Percentiles rank a stretch among this genome's conserved stretches.
Conservation (phyloP, 345 rosid species). For the Hypericum perforatum region DNA sequence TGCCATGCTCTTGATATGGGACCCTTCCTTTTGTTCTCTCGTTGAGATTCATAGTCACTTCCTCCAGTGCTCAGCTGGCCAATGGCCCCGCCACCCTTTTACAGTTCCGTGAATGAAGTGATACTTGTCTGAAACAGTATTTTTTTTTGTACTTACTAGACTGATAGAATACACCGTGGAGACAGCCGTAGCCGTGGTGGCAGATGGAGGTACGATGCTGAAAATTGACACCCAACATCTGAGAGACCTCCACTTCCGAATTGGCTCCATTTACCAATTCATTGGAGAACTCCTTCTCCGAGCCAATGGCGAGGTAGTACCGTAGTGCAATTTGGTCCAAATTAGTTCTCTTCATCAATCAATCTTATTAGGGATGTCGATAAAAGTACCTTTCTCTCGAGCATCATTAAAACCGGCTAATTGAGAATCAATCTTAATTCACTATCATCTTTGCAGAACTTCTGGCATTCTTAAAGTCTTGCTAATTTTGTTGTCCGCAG, state of each 20-base stretch:
- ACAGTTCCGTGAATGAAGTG: too few species aligned
- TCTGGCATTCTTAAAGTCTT: neutral
- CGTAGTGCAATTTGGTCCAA: neutral
- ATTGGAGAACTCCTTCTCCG: slow-evolving; percentile 74
- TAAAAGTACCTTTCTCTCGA: neutral
- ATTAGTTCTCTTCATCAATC: slow-evolving; percentile 1
- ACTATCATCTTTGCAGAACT: too few species aligned
- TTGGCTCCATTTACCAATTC: slow-evolving; percentile 58
- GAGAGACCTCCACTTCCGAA: slow-evolving; percentile 56
- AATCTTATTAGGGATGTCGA: neutral
- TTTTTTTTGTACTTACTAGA: slow-evolving; percentile 25
- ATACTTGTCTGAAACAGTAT: neutral
- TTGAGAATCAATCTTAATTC: neutral
- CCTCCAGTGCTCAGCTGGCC: too few species aligned
- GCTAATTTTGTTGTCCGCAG: slow-evolving; percentile 24
- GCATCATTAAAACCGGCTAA: neutral
- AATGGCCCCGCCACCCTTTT: too few species aligned
- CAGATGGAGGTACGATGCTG: slow-evolving; percentile 41
- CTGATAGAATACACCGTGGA: slow-evolving; percentile 46
- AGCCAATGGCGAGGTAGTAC: slow-evolving; percentile 41
- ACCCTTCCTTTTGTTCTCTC: too few species aligned
- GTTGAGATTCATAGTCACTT: too few species aligned
- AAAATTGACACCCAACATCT: slow-evolving; percentile 55
- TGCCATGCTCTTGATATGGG: too few species aligned
- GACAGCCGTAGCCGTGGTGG: slow-evolving; percentile 43